Evolutionary conservation across 2,329 filamentous ascomycete species (phyloP), one percentile per base, ranked within the genome.

Genomic region (Ophiocordyceps camponoti-floridani): DNA sequence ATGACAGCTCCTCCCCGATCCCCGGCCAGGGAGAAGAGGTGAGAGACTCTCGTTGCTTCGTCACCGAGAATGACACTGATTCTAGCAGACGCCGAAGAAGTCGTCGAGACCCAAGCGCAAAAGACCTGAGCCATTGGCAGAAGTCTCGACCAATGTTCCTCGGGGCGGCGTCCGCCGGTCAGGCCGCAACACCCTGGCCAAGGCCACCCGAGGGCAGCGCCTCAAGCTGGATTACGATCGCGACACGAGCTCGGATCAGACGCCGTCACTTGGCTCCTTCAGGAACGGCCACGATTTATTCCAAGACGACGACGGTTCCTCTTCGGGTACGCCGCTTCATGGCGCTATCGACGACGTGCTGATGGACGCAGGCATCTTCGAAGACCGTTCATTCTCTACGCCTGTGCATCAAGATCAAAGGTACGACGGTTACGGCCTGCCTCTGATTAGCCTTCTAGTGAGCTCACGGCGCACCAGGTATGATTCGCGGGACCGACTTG

Each of bases 1-100:
- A 79, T 51, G 75, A 75, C 37, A 68, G 65, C 38, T 72, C 74
- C 14, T 79, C 75, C 0, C 60, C 62, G 52, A 64, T 49, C 33
- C 57, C 58, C 31, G 61, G 56, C 16, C 56, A 62, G 46, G 59
- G 61, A 43, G 60, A 61, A 45, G 54, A 67, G 37, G 75, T 78
- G 57, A 53, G 67, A 44, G 11, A 2, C 23, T n/a, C 27, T 4
- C 43, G 3, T 37, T 33, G 14, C n/a, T 38, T 5, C 26, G 26
- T 28, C 40, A 18, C n/a, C 9, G 6, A 8, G 4, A n/a, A 46
- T 41, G 41, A 30, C 47, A 48, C 46, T 49, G 27, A 41, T 16
- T 40, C 10, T 14, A 53, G 43, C 52, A 59, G 33, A 59, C 61
- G 2, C 54, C 56, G 2, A 56, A 55, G 37, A 64, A 58, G 45